Base-by-base conservation (phyloP, 495 filamentous ascomycete species). In the Trichoderma reesei region DNA sequence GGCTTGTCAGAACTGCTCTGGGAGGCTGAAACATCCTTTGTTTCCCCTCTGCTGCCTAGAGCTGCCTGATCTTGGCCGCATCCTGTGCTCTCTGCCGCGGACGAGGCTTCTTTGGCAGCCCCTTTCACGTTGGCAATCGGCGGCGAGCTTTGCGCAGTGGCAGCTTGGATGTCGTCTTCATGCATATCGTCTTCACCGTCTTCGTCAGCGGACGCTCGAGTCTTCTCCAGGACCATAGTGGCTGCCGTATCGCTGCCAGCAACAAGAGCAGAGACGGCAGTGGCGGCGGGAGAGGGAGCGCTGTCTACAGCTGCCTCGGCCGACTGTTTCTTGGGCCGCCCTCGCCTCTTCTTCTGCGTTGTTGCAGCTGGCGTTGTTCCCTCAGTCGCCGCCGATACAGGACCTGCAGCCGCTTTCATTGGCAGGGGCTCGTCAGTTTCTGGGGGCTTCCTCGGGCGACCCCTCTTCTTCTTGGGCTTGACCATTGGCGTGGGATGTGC, bases 391-490 rank as follows among this genome's bases (percentile, higher is more conserved):
- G 34, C 8, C 34, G 42, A 18, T 13, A 18, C 16, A 59, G 63
- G 46, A 13, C n/a, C 34, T 31, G 8, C 36, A 38, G 39, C 34
- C 5, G 4, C 14, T 26, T 39, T 37, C 26, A 38, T 11, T 14
- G 62, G 20, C 33, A 20, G 36, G 16, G 46, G 18, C 26, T 51
- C 14, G 26, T 56, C 26, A 56, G 20, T 34, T 60, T 64, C 31
- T 11, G 14, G 46, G 14, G 16, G 26, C 51, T 64, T 64, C 37
- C 41, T 64, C 4, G 63, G 63, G 5, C 63, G 63, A 36, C 63
- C 63, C 9, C 63, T 51, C 51, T 64, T 64, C 37, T 59, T 59
- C 37, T 60, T 64, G 9, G 59, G 41, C 34, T 61, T 61, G 59
- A 36, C 59, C 8, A 26, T n/a, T 33, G 59, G 59, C 31, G 20